Evolutionary conservation across 2,329 filamentous ascomycete genomes (phyloP), one percentile per base, ranked within the genome.

Genomic region (Pochonia chlamydosporia): DNA sequence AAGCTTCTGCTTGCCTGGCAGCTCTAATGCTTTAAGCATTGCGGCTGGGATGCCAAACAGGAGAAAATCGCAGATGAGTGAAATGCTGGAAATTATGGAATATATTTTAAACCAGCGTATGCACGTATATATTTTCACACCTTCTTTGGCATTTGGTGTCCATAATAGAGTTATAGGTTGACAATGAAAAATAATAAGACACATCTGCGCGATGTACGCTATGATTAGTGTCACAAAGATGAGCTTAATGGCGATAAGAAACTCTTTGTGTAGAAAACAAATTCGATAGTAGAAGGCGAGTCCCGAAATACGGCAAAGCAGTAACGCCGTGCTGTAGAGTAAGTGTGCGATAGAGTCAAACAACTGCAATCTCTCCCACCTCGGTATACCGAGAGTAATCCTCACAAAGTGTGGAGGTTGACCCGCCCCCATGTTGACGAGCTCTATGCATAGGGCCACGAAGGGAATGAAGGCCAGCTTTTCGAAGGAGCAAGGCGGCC

Each of bases 231-330:
- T 20, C 20, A 4, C 43, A 16, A 49, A 28, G 25, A 49, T 23
- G 21, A 49, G 13, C 23, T 40, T 36, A 10, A 49, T 41, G 35
- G 36, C 14, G 20, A 44, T 16, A 21, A 44, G 26, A n/a, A 49
- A 42, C 36, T 45, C 35, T 9, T 35, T 24, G 36, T 45, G 25
- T 36, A 41, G 40, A 8, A 7, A 13, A 21, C 47, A 49, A 13
- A 49, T 45, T 5, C 47, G 47, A 24, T 44, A 43, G 47, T 49
- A 49, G 10, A 49, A 45, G 25, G 47, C 47, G 5, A 49, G 37
- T n/a, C 41, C 47, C 14, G 47, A 44, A 5, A 40, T n/a, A 8
- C 47, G 47, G n/a, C 42, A 44, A 9, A 44, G 36, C 26, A 40
- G 2, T 10, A 49, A 36, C 11, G 47, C n/a, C 20, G 47, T 49